A percentile compares a stretch with the other conserved stretches of the same genome.
phyloP scores from a whole-genome alignment of 495 filamentous ascomycete genomes.

The Xylaria bambusicola region DNA sequence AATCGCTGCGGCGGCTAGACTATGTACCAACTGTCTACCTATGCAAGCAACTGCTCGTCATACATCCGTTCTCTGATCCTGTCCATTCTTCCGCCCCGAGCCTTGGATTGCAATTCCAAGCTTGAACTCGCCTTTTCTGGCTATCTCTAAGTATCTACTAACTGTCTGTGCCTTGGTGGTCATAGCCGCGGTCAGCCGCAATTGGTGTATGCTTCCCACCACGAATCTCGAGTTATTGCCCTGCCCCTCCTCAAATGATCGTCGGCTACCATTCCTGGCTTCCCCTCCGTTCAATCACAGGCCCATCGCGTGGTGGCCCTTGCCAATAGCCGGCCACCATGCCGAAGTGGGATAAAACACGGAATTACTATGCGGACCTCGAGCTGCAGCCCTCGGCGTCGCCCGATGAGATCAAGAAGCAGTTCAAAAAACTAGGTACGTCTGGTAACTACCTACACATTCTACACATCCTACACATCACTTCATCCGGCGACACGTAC shows the following conservation, averaged over 20 bases:
- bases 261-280: not conserved
- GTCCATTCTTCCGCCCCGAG: too few species aligned
- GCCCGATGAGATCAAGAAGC: constrained; percentile 75
- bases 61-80: too few species aligned
- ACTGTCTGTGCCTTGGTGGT: not conserved
- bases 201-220: not conserved
- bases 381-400: constrained; percentile 65
- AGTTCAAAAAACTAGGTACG: constrained; percentile 80
- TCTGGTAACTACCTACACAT: too few species aligned
- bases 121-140: not conserved
- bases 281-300: not conserved
- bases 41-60: too few species aligned
- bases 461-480: too few species aligned
- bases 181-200: not conserved
- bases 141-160: not conserved
- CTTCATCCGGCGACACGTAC: not conserved
- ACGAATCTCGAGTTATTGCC: not conserved
- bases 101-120: too few species aligned
- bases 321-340: constrained; percentile 49
- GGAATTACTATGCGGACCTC: constrained; percentile 87
- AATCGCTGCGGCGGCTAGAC: too few species aligned
- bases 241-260: constrained; percentile 2
- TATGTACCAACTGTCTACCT: too few species aligned
- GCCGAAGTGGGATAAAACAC: constrained; percentile 71
- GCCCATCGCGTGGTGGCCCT: constrained; percentile 11